Evolutionary conservation across 2,329 filamentous ascomycete species (phyloP).

Genomic region (Aspergillus texensis): DNA sequence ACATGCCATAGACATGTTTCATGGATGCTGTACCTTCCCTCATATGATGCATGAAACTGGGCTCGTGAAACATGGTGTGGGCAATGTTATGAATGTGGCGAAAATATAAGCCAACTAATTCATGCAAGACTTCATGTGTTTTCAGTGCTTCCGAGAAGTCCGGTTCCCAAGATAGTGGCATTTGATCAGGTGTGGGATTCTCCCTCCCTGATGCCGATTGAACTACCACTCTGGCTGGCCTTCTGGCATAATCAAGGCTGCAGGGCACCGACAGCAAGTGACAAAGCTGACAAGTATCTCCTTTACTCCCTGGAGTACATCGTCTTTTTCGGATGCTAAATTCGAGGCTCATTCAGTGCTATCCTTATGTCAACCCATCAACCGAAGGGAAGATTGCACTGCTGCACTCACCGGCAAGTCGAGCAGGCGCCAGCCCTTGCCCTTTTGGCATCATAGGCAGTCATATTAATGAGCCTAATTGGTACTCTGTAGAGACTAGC

Average conservation of each 20-base stretch:
- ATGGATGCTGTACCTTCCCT: constrained; percentile 19
- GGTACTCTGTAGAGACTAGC: neutral
- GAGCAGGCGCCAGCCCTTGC: constrained; percentile 3
- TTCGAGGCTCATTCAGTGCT: neutral
- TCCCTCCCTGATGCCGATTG: neutral
- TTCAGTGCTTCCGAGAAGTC: constrained; percentile 3
- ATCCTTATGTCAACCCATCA: neutral
- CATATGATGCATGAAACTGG: constrained; percentile 21
- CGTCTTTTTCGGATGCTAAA: constrained; percentile 19
- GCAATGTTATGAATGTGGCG: constrained; percentile 26
- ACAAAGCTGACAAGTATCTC: constrained; percentile 19
- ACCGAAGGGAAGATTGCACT: neutral
- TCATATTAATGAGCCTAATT: neutral
- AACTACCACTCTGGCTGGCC: neutral
- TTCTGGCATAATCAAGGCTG: constrained; percentile 10
- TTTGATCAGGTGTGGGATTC: neutral
- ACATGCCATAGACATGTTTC: constrained; percentile 25
- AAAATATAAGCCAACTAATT: constrained; percentile 25
- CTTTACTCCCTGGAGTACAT: constrained; percentile 16
- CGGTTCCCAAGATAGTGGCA: neutral
- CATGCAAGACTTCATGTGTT: constrained; percentile 12
- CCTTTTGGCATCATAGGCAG: neutral
- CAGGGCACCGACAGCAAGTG: constrained; percentile 17
- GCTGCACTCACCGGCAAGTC: neutral
- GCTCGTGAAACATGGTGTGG: constrained; percentile 26